Base-by-base conservation (phyloP, 495 filamentous ascomycete species). In the Penicillium arizonense region DNA sequence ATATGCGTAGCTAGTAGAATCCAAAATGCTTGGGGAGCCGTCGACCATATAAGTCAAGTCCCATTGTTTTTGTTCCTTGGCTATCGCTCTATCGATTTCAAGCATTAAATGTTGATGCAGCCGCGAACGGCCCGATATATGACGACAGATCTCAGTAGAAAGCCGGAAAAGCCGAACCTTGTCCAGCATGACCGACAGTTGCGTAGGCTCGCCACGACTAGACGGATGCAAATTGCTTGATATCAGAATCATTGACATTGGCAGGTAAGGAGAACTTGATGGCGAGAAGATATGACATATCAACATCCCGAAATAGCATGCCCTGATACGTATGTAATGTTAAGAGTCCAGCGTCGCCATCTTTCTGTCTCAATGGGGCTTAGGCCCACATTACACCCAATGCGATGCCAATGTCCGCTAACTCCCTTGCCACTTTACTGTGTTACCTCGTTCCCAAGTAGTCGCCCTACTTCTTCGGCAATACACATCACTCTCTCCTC, bases 181-280 rank as follows among this genome's bases (percentile, higher is more conserved):
- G 32, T 14, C 8, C 57, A 46, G 44, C 51, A 60, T 61, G 1
- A 64, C 42, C 0, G 61, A 57, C 61, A 64, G 60, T n/a, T 64
- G 61, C 0, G 61, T 64, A 1, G 54, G 53, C 20, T 52, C 18
- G 18, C 18, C 18, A 1, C 18, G 37, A 11, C 50, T 49, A 11
- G 53, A 55, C 12, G 61, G 37, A 3, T 40, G 43, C 3, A 20
- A 24, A 9, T 58, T 56, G 1, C 34, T 47, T 44, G 14, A 64
- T 64, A 34, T 61, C 53, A 21, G 37, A 8, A 26, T 63, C 60
- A 45, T 63, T 63, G 24, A 59, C 56, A 33, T 59, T 42, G 0
- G 57, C 57, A 1, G 61, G 61, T 12, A 55, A 12, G 1, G 40
- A 33, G 10, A 47, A 13, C 10, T 55, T 53, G 6, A 53, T 50